Conservation (phyloP, 495 filamentous ascomycete species). For the Aspergillus biplanus region DNA sequence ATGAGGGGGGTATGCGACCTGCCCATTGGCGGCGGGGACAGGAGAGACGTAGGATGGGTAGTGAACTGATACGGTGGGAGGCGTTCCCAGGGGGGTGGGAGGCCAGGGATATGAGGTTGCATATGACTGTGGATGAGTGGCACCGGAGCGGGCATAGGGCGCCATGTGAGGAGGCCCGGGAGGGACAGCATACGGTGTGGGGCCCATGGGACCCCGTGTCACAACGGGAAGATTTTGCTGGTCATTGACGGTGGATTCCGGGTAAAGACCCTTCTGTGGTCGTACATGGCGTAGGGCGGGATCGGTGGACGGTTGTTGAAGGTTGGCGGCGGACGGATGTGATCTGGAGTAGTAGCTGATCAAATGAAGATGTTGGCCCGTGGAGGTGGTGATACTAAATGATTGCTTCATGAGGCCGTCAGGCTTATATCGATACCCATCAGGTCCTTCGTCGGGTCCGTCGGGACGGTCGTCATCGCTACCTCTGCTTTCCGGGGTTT, state of each 20-base stretch:
- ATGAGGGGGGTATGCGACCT: constrained; percentile 35
- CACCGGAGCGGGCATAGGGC: constrained; percentile 48
- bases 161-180: constrained; percentile 45
- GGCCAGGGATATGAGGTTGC: constrained; percentile 63
- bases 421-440: constrained; percentile 96
- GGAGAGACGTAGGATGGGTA: constrained; percentile 45
- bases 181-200: constrained; percentile 51
- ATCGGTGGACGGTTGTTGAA: constrained; percentile 81
- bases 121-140: constrained; percentile 52
- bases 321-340: constrained; percentile 63
- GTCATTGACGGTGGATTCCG: constrained; percentile 94
- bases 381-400: constrained; percentile 94
- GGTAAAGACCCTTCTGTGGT: constrained; percentile 91
- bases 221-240: constrained; percentile 68
- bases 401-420: constrained; percentile 99
- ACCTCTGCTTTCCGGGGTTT: constrained; percentile 79
- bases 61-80: constrained; percentile 42
- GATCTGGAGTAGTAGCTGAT: constrained; percentile 95
- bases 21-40: constrained; percentile 35
- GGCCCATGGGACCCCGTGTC: constrained; percentile 64
- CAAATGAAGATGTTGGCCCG: constrained; percentile 88
- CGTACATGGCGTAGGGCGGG: constrained; percentile 79
- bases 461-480: constrained; percentile 79
- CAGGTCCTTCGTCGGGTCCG: constrained; percentile 79
- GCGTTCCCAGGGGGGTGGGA: constrained; percentile 60